Base-by-base conservation (phyloP, 805 yeast genomes). In the Ogataea trehaloabstinens region DNA sequence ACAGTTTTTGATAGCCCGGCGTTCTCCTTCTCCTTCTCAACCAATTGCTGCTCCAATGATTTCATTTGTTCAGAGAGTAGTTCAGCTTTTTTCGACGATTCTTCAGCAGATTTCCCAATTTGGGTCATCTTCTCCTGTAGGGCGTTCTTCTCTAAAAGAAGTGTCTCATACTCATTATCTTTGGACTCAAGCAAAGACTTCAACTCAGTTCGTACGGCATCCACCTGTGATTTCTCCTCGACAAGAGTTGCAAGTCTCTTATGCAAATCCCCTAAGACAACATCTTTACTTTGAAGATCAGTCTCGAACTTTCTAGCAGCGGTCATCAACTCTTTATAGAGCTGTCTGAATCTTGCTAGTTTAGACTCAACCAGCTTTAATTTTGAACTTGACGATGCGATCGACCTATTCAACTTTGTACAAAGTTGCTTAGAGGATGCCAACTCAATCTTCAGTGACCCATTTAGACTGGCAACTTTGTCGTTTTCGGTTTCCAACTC, bases 161-260 rank as follows among this genome's bases (percentile, higher is more conserved):
- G 19, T 15, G 45, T 40, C 20, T 46, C 46, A 18, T 56, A 40
- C 19, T 61, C 42, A 30, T 51, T 49, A 1, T 48, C 38, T 15
- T 58, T 60, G 35, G 49, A 41, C 21, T 51, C 56, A 15, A 48
- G 39, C 2, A 36, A 19, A 3, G 47, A 31, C 15, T 35, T 20
- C 29, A 49, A 31, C 47, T 47, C 46, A 46, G 59, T 24, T 37
- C 55, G 44, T 45, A 55, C 34, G 58, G 43, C 15, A 42, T 37
- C 19, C 8, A 52, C 34, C 6, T 35, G 19, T 11, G 34, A 24
- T 20, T 44, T 46, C 48, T 58, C 41, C 40, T 55, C 55, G 16
- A 55, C 56, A 40, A 61, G 39, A 8, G 46, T 27, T 30, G 52
- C 56, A 7, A 55, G 36, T 19, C 54, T 53, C 28, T 25, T 11